Evolutionary conservation across 805 yeast species (phyloP), one percentile per base, ranked within the genome.

Genomic region (Jamesozyma rosinii): DNA sequence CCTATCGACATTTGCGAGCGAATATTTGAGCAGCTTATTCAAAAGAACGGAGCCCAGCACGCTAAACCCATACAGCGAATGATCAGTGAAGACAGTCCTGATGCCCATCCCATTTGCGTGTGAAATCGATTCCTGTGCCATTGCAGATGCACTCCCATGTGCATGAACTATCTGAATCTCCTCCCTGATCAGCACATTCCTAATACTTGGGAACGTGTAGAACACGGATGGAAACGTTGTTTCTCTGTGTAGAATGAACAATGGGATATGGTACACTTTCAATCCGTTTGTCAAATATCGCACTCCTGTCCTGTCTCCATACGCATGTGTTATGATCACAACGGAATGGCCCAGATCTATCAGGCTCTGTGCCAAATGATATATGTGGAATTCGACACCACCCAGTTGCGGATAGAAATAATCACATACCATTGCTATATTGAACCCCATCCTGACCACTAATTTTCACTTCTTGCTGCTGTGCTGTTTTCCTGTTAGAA

Each of bases 331-430:
- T 27, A 92, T 74, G 20, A 92, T 76, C 5, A 89, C 66, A 10
- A 90, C 97, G 3, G 84, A 76, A 57, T 89, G 96, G 8, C 96
- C 97, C 33, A 80, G 64, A 18, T 75, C 76, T 9, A 86, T 81
- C 43, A 89, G 74, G 55, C 81, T 77, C 61, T 87, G 94, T 0
- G 97, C 81, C 20, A 92, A 65, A 61, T 92, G 97, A 61, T 86
- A 87, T 15, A 90, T 84, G 59, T 92, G 98, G 48, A 90, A 79
- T 61, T 92, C 99, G 1, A 92, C 95, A 9, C 99, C 99, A 3
- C 99, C 99, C 0, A 97, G 83, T 59, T 92, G 98, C 10, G 99
- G 99, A 65, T 84, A 92, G 75, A 92, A 92, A 70, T 88, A 92
- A 64, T 92, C 99, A 36, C 95, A 84, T 3, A 89, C 85, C 96